Percentiles rank a stretch among this genome's conserved stretches.
Conservation (phyloP, 371 early-diverging fungal species). For the Apophysomyces trapeziformis region DNA sequence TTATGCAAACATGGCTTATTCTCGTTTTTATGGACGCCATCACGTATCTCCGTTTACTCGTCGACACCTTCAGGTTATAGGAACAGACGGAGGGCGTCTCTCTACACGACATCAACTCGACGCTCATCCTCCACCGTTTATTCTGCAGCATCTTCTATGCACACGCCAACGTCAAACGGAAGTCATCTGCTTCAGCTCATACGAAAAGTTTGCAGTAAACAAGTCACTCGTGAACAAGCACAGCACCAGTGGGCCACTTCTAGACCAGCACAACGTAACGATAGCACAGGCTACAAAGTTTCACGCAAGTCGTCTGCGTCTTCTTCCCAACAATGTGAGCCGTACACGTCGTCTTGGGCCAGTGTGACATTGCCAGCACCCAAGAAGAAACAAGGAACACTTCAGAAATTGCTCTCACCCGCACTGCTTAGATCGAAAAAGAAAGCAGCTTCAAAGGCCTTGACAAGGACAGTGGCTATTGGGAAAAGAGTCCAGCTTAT, state of each 20-base stretch:
- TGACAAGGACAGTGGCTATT: not conserved
- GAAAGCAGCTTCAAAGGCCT: conserved; percentile 12
- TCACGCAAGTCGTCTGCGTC: not conserved
- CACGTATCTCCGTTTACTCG: conserved; percentile 1
- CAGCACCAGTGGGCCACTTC: not conserved
- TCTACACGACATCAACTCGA: conserved; percentile 2
- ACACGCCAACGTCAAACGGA: not conserved
- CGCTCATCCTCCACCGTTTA: conserved; percentile 1
- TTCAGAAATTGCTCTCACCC: not conserved
- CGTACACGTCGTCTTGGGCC: not conserved
- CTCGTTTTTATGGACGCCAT: conserved; percentile 7
- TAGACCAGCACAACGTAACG: not conserved
- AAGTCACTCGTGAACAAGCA: not conserved
- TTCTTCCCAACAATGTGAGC: not conserved
- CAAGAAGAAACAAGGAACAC: not conserved
- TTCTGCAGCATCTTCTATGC: conserved; percentile 3
- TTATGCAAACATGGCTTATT: conserved; percentile 1
- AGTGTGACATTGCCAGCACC: conserved; percentile 2
- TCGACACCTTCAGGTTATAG: conserved; percentile 2
- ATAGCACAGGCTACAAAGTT: not conserved
- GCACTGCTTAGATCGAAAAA: not conserved
- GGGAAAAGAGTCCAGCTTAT: conserved; percentile 29
- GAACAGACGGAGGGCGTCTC: not conserved
- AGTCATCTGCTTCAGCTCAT: conserved; percentile 5
- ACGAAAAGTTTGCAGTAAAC: not conserved